Percentiles rank a stretch among this genome's conserved stretches.
Conservation (phyloP, 768 basidiomycete species). For the Mycena sanguinolenta region DNA sequence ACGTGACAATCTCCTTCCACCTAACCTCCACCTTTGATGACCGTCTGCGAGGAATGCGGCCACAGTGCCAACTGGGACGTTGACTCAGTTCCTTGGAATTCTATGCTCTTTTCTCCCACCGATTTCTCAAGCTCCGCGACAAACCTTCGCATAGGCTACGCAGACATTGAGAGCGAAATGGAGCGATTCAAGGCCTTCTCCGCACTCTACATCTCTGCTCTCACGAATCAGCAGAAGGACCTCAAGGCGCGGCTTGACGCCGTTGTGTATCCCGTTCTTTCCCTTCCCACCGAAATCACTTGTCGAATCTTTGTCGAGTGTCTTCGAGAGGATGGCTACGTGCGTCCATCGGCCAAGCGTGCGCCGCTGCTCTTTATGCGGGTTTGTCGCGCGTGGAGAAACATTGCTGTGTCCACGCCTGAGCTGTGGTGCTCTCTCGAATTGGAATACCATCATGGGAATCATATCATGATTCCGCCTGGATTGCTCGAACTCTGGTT, state of each 20-base stretch:
- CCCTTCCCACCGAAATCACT: too few species aligned
- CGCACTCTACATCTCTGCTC: neutral
- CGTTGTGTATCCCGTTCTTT: too few species aligned
- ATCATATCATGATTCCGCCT: too few species aligned
- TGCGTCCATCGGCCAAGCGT: too few species aligned
- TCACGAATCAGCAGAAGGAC: neutral
- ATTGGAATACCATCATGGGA: too few species aligned
- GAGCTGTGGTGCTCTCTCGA: too few species aligned
- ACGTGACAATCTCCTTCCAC: conserved; percentile 2
- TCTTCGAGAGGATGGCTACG: too few species aligned
- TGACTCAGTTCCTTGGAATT: conserved; percentile 1
- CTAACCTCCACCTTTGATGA: neutral
- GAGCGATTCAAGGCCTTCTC: conserved; percentile 1
- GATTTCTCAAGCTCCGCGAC: neutral
- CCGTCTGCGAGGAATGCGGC: conserved; percentile 1
- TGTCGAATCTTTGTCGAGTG: too few species aligned
- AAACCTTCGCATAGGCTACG: neutral
- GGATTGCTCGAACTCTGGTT: too few species aligned
- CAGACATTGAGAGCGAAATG: neutral
- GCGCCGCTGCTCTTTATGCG: too few species aligned
- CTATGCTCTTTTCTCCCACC: neutral
- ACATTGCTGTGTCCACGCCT: too few species aligned
- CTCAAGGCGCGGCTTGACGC: neutral
- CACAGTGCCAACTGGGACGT: conserved; percentile 1
- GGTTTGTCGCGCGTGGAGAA: too few species aligned